Percentiles rank a stretch among this genome's conserved stretches.
phyloP scores from a whole-genome alignment of 164 flowering plant species.

The Cinnamomum micranthum region DNA sequence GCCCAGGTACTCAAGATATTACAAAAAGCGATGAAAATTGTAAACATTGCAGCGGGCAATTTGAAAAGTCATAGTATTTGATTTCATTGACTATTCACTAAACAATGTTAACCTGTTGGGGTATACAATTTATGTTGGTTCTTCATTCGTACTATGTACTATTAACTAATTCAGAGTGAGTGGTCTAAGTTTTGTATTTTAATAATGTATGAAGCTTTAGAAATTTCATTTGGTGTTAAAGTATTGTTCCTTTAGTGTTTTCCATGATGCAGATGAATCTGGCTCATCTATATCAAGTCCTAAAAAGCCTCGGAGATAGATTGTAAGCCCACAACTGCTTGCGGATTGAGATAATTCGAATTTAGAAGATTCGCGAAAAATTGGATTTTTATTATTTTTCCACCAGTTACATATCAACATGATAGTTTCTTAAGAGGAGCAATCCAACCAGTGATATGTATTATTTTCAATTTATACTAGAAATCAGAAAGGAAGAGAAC shows the following conservation, averaged over 20 bases:
- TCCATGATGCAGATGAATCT: neutral
- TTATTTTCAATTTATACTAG: no score
- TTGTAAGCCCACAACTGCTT: conserved; percentile 17
- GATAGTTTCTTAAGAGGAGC: no score
- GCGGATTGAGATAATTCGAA: conserved; percentile 49
- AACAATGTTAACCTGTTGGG: neutral
- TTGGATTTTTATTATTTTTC: no score
- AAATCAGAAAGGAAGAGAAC: no score
- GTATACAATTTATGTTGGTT: no score
- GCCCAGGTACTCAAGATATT: no score
- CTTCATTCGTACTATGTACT: neutral
- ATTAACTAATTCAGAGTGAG: neutral
- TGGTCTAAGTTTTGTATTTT: neutral
- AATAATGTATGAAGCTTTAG: neutral
- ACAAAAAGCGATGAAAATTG: neutral
- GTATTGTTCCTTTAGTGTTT: neutral
- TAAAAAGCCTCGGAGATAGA: neutral
- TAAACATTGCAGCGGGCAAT: no score
- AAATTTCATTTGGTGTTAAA: neutral
- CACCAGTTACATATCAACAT: no score
- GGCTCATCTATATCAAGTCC: neutral
- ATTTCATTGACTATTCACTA: neutral
- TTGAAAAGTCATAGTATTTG: neutral
- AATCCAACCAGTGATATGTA: no score
- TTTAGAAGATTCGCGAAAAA: conserved; percentile 21